A percentile compares a stretch with the other conserved stretches of the same genome.
Conservation (phyloP, 23 red algal genomes). For the Cyanidioschyzon merolae region DNA sequence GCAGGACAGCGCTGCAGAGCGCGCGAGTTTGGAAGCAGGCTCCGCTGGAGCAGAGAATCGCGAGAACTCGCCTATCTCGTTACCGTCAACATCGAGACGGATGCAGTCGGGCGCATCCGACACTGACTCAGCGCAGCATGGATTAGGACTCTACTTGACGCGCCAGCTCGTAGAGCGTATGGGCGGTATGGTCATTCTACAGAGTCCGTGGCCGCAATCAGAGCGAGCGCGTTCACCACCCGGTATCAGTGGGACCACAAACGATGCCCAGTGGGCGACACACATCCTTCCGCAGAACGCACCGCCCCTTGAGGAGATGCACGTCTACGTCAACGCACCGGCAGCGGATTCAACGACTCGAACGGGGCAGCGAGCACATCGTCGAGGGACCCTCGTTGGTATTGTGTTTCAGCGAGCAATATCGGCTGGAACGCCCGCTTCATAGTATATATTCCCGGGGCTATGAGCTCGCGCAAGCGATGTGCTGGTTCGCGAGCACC, state of each 20-base stretch:
- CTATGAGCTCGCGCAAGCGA: too few relatives aligned
- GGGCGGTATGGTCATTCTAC: neutral
- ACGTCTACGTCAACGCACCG: neutral
- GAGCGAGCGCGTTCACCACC: neutral
- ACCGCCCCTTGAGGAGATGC: neutral
- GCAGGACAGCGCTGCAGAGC: neutral
- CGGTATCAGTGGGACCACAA: neutral
- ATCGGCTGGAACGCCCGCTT: too few relatives aligned
- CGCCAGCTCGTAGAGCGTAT: constrained; percentile 1
- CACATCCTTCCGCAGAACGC: neutral
- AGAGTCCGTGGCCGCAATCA: constrained; percentile 3
- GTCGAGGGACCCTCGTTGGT: neutral
- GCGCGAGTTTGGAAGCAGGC: neutral
- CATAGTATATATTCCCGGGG: too few relatives aligned
- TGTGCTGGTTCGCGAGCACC: too few relatives aligned
- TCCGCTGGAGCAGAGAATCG: neutral
- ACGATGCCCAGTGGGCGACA: neutral
- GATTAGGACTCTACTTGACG: constrained; percentile 8
- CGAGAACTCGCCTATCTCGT: neutral
- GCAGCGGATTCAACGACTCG: neutral
- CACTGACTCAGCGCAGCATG: neutral
- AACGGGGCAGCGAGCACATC: neutral
- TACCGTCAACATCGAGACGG: neutral
- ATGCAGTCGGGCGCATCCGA: neutral
- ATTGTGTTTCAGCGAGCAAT: neutral